Evolutionary conservation across 306 rosid species (phyloP).

Genomic region (Prinsepia uniflora): DNA sequence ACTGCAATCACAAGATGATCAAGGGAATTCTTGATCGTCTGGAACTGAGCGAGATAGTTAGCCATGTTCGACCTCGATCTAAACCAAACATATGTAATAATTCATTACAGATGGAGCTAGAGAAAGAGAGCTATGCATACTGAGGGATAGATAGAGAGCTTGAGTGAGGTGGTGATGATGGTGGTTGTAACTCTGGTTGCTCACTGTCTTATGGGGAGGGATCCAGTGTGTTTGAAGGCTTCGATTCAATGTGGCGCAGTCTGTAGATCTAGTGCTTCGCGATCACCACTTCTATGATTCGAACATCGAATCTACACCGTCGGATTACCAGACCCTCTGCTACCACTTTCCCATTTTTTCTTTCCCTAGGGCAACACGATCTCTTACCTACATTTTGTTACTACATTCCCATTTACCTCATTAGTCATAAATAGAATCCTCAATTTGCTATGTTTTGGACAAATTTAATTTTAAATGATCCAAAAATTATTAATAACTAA

Average conservation of each 20-base stretch:
- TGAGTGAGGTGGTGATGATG: slow-evolving; percentile 7
- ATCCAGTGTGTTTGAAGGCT: neutral
- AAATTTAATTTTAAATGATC: no score
- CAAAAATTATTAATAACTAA: no score
- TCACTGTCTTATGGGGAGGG: slow-evolving; percentile 16
- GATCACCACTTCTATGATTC: slow-evolving; percentile 10
- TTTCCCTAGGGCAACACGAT: no score
- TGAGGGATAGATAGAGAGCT: slow-evolving; percentile 4
- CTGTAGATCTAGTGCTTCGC: slow-evolving; percentile 53
- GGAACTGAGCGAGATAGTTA: slow-evolving; percentile 94
- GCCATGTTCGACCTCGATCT: slow-evolving; percentile 71
- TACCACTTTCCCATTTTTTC: no score
- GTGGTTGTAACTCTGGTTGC: slow-evolving; percentile 6
- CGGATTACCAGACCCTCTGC: neutral
- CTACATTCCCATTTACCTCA: no score
- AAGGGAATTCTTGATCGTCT: slow-evolving; percentile 72
- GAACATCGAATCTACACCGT: slow-evolving; percentile 31
- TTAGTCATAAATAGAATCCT: no score
- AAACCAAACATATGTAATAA: slow-evolving; percentile 21
- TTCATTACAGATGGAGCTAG: slow-evolving; percentile 32
- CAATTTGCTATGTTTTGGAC: no score
- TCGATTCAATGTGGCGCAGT: slow-evolving; percentile 23
- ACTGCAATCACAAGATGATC: slow-evolving; percentile 94
- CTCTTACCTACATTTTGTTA: no score
- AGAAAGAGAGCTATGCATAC: neutral